These are phyloP conservation scores for Hypoxylon sp. DNA, from an alignment of 2,329 filamentous ascomycete species.

Conservation along the genomic window DNA sequence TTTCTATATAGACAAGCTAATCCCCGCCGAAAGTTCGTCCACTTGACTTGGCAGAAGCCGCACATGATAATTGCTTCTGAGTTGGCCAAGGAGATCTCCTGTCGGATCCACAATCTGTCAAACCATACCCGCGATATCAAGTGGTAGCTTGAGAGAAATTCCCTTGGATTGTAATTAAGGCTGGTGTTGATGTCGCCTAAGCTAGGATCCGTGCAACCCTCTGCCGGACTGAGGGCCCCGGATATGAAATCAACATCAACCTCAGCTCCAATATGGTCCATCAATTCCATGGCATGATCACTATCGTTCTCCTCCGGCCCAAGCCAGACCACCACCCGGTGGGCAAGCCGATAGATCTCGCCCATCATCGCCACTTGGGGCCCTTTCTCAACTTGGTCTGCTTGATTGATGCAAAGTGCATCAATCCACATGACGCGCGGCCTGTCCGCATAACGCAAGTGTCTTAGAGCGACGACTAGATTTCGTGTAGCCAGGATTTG, in stretches of 20 bases:
- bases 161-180: not conserved
- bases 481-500: slow-evolving; percentile 12
- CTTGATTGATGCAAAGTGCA: slow-evolving; percentile 48
- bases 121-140: slow-evolving; percentile 37
- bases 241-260: slow-evolving; percentile 14
- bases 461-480: slow-evolving; percentile 23
- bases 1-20: slow-evolving; percentile 15
- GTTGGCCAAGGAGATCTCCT: slow-evolving; percentile 41
- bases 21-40: slow-evolving; percentile 20
- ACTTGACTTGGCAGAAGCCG: slow-evolving; percentile 20
- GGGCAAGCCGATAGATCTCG: slow-evolving; percentile 41
- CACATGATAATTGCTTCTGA: slow-evolving; percentile 30
- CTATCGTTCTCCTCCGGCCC: slow-evolving; percentile 40
- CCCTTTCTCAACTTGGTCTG: slow-evolving; percentile 37
- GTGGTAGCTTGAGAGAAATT: not conserved
- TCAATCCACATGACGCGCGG: slow-evolving; percentile 45
- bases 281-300: slow-evolving; percentile 30
- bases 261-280: slow-evolving; percentile 21
- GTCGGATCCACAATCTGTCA: slow-evolving; percentile 42
- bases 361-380: slow-evolving; percentile 45
- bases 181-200: not conserved
- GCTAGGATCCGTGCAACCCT: slow-evolving; percentile 14
- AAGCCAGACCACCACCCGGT: slow-evolving; percentile 46
- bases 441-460: slow-evolving; percentile 23
- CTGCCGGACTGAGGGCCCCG: not conserved